Percentiles rank a stretch among this genome's conserved stretches.
phyloP scores from a whole-genome alignment of 768 basidiomycete genomes.

The Omphalotus guepiniiformis region DNA sequence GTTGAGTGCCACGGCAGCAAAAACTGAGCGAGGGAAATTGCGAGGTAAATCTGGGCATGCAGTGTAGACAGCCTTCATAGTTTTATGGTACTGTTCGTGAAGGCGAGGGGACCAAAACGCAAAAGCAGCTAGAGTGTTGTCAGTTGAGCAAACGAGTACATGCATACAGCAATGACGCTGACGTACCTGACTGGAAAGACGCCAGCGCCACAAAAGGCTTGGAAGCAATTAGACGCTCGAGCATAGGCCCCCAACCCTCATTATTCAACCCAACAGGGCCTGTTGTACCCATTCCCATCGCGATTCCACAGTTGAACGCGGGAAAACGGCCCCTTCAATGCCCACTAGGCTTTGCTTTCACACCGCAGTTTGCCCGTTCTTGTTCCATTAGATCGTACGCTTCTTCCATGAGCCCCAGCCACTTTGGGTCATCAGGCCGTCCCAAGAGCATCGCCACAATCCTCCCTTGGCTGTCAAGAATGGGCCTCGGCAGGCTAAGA shows the following conservation, averaged over 20 bases:
- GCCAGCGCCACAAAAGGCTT: not conserved
- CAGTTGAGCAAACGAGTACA: not conserved
- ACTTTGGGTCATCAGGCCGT: not conserved
- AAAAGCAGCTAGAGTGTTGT: conserved; percentile 3
- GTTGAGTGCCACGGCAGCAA: conserved; percentile 21
- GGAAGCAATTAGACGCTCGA: not conserved
- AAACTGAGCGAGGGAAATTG: conserved; percentile 16
- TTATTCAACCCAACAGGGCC: not conserved
- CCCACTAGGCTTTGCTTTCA: not conserved
- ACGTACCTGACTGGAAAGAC: not conserved
- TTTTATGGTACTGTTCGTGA: conserved; percentile 5
- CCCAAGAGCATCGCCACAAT: conserved; percentile 10
- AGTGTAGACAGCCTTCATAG: not conserved
- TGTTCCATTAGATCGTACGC: not conserved
- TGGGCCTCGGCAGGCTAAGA: conserved; percentile 2
- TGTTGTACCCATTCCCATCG: not conserved
- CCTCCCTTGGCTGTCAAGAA: conserved; percentile 5
- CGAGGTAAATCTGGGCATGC: not conserved
- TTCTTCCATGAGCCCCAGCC: not conserved
- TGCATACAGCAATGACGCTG: not conserved
- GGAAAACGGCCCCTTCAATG: not conserved
- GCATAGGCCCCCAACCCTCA: not conserved
- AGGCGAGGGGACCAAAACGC: conserved; percentile 13
- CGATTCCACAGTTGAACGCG: not conserved
- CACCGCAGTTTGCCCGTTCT: not conserved